Conservation (phyloP, 306 rosid genomes). For the Malus sieversii region DNA sequence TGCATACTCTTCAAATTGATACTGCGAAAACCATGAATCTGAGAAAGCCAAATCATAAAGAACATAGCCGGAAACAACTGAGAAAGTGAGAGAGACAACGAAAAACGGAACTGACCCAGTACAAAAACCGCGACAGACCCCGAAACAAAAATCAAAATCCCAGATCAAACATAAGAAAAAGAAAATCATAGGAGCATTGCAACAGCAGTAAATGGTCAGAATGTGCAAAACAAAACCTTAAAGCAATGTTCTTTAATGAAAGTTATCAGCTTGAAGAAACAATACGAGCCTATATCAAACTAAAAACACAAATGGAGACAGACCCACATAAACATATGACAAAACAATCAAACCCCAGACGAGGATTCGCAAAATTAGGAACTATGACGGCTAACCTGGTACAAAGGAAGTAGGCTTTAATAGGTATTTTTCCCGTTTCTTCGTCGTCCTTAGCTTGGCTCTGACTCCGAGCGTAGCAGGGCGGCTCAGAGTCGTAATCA, state of each 20-base stretch:
- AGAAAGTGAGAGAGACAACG: constrained; percentile 21
- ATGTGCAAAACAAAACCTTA: neutral
- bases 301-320: neutral
- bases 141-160: neutral
- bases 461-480: neutral
- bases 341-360: neutral
- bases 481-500: constrained; percentile 36
- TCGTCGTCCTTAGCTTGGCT: constrained; percentile 22
- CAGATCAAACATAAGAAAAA: neutral
- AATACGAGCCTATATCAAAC: neutral
- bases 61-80: constrained; percentile 17
- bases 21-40: constrained; percentile 87
- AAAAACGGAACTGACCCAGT: neutral
- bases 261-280: neutral
- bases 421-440: constrained; percentile 49
- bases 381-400: constrained; percentile 49
- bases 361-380: constrained; percentile 11
- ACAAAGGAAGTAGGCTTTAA: constrained; percentile 81
- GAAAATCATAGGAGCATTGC: neutral
- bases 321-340: constrained; percentile 2
- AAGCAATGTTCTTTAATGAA: neutral
- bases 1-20: constrained; percentile 91
- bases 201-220: neutral
- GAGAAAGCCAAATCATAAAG: constrained; percentile 56
- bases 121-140: constrained; percentile 4